Conservation (phyloP, 2,329 filamentous ascomycete genomes). For the Sarocladiaceae sp. region DNA sequence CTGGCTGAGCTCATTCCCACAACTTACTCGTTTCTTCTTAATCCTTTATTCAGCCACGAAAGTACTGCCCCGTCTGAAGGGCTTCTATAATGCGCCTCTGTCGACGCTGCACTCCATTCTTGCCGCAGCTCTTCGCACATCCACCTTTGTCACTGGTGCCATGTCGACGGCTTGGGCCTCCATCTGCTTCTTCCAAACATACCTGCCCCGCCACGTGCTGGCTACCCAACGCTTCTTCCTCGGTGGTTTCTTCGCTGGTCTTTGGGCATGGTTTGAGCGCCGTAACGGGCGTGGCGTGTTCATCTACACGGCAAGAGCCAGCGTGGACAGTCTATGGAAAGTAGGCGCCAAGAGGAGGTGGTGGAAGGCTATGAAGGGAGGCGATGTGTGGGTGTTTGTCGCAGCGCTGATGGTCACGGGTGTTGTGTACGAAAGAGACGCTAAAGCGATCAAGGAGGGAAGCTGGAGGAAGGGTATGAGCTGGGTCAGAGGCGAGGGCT, state of each 20-base stretch:
- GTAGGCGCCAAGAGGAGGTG: constrained; percentile 86
- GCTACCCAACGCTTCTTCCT: constrained; percentile 87
- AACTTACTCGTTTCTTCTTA: constrained; percentile 72
- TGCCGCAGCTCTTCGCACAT: constrained; percentile 66
- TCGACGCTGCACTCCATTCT: constrained; percentile 62
- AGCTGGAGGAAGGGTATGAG: constrained; percentile 68
- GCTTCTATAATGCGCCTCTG: constrained; percentile 66
- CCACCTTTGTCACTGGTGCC: constrained; percentile 71
- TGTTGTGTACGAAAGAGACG: constrained; percentile 69
- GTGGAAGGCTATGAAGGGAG: constrained; percentile 79
- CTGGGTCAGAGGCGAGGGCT: constrained; percentile 72
- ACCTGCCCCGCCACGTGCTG: constrained; percentile 69
- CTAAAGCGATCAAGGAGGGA: constrained; percentile 61
- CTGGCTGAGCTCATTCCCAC: constrained; percentile 79
- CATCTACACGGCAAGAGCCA: constrained; percentile 73
- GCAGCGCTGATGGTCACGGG: constrained; percentile 74
- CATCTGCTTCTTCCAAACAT: constrained; percentile 81
- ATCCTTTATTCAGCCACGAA: constrained; percentile 65
- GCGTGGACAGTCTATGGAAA: constrained; percentile 83
- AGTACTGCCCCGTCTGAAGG: constrained; percentile 63
- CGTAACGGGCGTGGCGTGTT: constrained; percentile 64
- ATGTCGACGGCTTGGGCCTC: constrained; percentile 84
- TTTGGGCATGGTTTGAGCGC: constrained; percentile 78
- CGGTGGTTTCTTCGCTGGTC: constrained; percentile 77
- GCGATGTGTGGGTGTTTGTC: constrained; percentile 82